Percentiles rank a stretch among this genome's conserved stretches.
These are phyloP conservation scores for Trichophyton simii DNA, from an alignment of 2,329 filamentous ascomycete genomes.

Conservation along the genomic window DNA sequence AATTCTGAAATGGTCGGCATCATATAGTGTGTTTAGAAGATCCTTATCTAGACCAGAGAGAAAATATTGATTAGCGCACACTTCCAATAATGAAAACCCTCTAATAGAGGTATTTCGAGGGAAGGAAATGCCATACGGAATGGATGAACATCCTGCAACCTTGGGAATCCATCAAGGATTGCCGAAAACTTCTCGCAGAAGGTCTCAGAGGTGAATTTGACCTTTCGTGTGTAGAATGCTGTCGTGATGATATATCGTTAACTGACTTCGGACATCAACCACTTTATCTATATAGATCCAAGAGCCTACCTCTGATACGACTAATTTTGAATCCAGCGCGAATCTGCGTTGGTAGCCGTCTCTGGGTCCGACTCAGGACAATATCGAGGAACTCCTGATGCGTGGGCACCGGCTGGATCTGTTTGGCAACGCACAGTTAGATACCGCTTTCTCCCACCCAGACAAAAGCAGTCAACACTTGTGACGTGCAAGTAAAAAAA, in stretches of 20 bases:
- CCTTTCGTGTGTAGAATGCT: conserved; percentile 93
- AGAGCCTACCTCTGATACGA: conserved; percentile 56
- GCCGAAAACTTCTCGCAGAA: conserved; percentile 85
- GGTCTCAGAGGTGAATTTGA: conserved; percentile 96
- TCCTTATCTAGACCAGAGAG: conserved; percentile 47
- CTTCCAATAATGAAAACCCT: background rate
- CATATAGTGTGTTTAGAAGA: conserved; percentile 93
- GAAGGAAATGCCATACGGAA: conserved; percentile 51
- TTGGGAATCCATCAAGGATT: conserved; percentile 86
- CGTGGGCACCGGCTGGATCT: conserved; percentile 75
- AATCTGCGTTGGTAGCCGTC: conserved; percentile 88
- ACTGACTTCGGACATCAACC: background rate
- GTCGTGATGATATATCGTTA: conserved; percentile 19
- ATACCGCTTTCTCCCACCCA: background rate
- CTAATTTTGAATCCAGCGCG: conserved; percentile 91
- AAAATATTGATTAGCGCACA: conserved; percentile 10
- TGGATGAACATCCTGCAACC: conserved; percentile 86
- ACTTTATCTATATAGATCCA: background rate
- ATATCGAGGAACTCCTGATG: conserved; percentile 96
- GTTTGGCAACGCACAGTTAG: conserved; percentile 38
- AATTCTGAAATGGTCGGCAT: conserved; percentile 95
- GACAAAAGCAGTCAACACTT: conserved; percentile 10
- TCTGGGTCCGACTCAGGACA: conserved; percentile 83
- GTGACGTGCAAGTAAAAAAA: conserved; percentile 23
- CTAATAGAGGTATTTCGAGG: background rate